phyloP scores from a whole-genome alignment of 768 basidiomycete species.

The Austroboletus festivus region DNA sequence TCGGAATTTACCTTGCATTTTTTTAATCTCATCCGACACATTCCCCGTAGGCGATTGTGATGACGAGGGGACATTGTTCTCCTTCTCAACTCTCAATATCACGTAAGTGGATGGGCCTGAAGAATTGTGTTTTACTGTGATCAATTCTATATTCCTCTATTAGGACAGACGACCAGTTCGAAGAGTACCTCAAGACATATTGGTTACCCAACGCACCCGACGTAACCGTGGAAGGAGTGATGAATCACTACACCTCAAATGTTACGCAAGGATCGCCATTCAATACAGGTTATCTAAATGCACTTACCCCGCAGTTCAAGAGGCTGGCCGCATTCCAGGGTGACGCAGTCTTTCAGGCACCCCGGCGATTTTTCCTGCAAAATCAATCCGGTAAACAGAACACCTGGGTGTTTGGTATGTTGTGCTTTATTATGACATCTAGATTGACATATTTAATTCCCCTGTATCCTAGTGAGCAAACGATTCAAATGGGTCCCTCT shows the following conservation, averaged over 20 bases:
- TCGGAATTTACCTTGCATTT: neutral
- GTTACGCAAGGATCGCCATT: slow-evolving; percentile 50
- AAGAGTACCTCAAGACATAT: slow-evolving; percentile 31
- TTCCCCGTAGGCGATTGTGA: slow-evolving; percentile 33
- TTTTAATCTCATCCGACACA: neutral
- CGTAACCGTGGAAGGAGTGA: slow-evolving; percentile 25
- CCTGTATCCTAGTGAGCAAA: slow-evolving; percentile 37
- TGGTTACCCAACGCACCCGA: slow-evolving; percentile 28
- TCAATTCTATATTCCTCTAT: too few species aligned
- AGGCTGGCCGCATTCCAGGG: slow-evolving; percentile 49
- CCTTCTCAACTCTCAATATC: slow-evolving; percentile 44
- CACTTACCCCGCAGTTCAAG: slow-evolving; percentile 48
- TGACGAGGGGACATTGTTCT: slow-evolving; percentile 45
- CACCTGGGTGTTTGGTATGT: slow-evolving; percentile 34
- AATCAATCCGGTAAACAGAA: slow-evolving; percentile 36
- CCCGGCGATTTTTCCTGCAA: slow-evolving; percentile 46
- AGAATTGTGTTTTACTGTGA: too few species aligned
- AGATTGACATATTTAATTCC: too few species aligned
- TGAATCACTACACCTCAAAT: slow-evolving; percentile 36
- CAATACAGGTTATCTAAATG: slow-evolving; percentile 43
- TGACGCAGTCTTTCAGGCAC: slow-evolving; percentile 49
- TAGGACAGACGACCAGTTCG: slow-evolving; percentile 26
- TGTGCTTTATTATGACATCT: neutral
- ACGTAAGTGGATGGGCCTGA: slow-evolving; percentile 42
- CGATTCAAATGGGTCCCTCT: slow-evolving; percentile 41